Base-by-base conservation (phyloP, 805 yeast genomes). In the Candida nonsorbophila region DNA sequence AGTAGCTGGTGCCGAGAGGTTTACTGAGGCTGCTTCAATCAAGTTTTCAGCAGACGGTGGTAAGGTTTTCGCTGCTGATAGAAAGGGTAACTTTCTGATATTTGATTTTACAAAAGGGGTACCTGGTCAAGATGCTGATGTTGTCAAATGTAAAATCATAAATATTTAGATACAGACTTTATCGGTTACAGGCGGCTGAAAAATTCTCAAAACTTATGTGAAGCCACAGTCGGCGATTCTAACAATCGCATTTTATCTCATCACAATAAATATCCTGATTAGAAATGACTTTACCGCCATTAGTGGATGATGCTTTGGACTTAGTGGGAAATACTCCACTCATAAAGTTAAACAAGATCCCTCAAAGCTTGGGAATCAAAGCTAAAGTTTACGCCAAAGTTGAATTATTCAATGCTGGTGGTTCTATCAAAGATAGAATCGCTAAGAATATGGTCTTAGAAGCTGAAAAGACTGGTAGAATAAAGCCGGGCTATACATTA, bases 61-160 rank as follows among this genome's bases (percentile, higher is more conserved):
- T 27, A 77, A 77, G 37, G 61, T 88, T 12, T 79, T 75, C 42
- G 69, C 77, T 4, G 69, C 86, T 10, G 97, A 88, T 53, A 62
- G 96, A 22, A 84, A 83, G 45, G 97, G 97, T 0, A 54, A 75
- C 1, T 58, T 87, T 25, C 78, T 79, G 38, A 73, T 87, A 18
- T 84, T 83, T 42, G 97, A 88, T 55, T 88, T 87, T 57, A 83
- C 92, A 9, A 88, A 86, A 30, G 95, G 94, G 2, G 55, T 79
- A 14, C 92, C 92, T 8, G 69, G 70, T 4, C 79, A 77, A 38
- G 77, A 75, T 41, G 69, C 68, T 14, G 80, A 77, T 11, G 79
- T 81, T 6, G 71, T 82, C 3, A 72, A 80, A 48, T 77, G 84
- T 55, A 79, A 79, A 49, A 71, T 77, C 22, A 57, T 77, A 10